These are phyloP conservation scores for Penicillium sp. DNA, from an alignment of 2,329 filamentous ascomycete species.

Conservation along the genomic window DNA sequence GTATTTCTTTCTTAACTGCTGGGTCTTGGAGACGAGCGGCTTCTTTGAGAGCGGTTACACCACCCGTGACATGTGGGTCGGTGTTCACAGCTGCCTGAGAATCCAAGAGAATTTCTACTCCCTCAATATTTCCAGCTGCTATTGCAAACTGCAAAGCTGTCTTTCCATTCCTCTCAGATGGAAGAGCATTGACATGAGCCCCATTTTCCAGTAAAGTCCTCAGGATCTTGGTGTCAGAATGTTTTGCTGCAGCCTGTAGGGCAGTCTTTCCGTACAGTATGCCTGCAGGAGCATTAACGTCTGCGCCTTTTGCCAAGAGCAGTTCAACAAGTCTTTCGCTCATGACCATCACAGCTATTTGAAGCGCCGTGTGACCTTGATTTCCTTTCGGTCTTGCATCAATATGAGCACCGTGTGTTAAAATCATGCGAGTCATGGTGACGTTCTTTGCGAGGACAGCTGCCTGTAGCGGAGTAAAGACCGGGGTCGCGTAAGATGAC, in stretches of 20 bases:
- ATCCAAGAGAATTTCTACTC: conserved; percentile 22
- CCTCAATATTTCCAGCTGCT: conserved; percentile 18
- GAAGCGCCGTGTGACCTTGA: conserved; percentile 29
- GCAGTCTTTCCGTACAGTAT: conserved; percentile 3
- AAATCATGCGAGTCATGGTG: conserved; percentile 26
- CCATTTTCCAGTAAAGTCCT: conserved; percentile 31
- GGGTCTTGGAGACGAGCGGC: conserved; percentile 19
- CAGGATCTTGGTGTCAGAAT: conserved; percentile 18
- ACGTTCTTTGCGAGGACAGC: conserved; percentile 20
- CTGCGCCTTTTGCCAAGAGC: conserved; percentile 31
- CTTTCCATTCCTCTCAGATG: conserved; percentile 13
- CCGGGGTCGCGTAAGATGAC: not conserved
- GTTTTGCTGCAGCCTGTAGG: conserved; percentile 9
- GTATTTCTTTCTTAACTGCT: conserved; percentile 17
- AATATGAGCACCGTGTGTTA: conserved; percentile 21
- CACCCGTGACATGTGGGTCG: conserved; percentile 9
- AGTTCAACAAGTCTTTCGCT: conserved; percentile 26
- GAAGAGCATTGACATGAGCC: conserved; percentile 41
- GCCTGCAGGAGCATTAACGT: conserved; percentile 20
- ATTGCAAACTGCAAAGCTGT: conserved; percentile 26
- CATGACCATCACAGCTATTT: conserved; percentile 26
- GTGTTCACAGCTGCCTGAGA: conserved; percentile 26
- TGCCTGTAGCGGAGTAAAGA: conserved; percentile 25
- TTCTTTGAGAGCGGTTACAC: conserved; percentile 27
- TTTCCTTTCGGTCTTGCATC: conserved; percentile 21